phyloP scores from a whole-genome alignment of 257 asterid genomes.

The Coffea canephora region DNA sequence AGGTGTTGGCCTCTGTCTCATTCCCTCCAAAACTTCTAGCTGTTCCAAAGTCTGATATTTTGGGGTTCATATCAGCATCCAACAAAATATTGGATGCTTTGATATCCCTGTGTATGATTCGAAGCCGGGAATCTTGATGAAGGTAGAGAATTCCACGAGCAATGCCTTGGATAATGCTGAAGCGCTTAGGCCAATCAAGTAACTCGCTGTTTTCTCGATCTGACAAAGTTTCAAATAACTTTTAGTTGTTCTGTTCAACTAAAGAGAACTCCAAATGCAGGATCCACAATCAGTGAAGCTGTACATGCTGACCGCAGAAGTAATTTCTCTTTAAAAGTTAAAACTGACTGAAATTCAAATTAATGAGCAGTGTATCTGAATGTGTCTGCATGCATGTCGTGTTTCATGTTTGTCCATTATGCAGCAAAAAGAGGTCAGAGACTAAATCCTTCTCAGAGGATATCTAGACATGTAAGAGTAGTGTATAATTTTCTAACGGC shows the following conservation, averaged over 20 bases:
- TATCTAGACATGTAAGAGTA: background rate
- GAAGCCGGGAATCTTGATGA: constrained; percentile 56
- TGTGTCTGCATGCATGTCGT: background rate
- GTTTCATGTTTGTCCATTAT: background rate
- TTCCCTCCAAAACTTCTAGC: constrained; percentile 46
- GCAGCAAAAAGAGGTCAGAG: background rate
- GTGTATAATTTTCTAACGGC: too few species aligned
- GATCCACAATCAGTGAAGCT: background rate
- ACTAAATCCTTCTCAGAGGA: background rate
- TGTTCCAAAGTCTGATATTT: constrained; percentile 60
- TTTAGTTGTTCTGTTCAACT: background rate
- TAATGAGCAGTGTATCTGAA: background rate
- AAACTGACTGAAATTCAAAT: background rate
- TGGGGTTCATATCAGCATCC: constrained; percentile 47
- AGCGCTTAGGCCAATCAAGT: constrained; percentile 46
- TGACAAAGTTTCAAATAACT: constrained; percentile 11
- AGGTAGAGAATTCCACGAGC: constrained; percentile 54
- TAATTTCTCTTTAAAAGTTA: background rate
- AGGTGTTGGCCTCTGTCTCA: constrained; percentile 47
- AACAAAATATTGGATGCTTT: constrained; percentile 55
- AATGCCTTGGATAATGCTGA: constrained; percentile 39
- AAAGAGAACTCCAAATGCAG: background rate
- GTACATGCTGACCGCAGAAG: background rate
- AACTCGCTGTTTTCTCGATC: constrained; percentile 23
- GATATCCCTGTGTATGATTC: constrained; percentile 49